Base-by-base conservation (phyloP, 345 rosid genomes). In the Physaria fendleri region DNA sequence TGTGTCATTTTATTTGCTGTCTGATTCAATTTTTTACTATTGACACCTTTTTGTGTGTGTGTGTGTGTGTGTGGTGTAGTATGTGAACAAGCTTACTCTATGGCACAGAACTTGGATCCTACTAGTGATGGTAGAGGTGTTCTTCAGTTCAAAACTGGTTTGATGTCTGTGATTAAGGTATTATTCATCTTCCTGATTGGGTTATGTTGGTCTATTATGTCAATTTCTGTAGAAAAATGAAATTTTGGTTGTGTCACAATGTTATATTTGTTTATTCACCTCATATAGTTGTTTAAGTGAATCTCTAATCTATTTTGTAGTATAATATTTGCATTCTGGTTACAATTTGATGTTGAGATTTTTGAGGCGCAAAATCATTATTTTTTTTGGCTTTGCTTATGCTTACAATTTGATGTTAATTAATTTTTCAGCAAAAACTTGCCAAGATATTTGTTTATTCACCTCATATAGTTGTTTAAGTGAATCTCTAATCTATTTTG, bases 131-230 rank as follows among this genome's bases (percentile, higher is more conserved):
- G 99, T 32, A 85, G 99, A 65, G 97, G 99, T 72, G 99, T 93
- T 65, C 94, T 93, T 63, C 99, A 93, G 65, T 93, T 93, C 78
- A 93, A 93, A 82, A 89, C 99, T 78, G 99, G 99, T 59, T 78
- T 93, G 81, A 79, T 74, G 92, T 93, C 95, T 23, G 76, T 93
- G 17, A 93, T 93, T 64, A 79, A 87, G 99, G 97, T 89, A 75
- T 30, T 52, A 50, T 22, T 37, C 8, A 25, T 49, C 13, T 15
- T 68, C 48, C 34, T 43, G 40, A 25, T 30, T 24, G 37, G 37
- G 40, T 2, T 27, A 6, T 28, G 39, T 28, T 37, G 34, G 20
- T 11, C 22, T 64, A 30, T 1, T 43, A n/a, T 45, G 29, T 55
- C 30, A 35, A 1, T 44, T 34, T 10, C 14, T 23, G 41, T 32